These are phyloP conservation scores for Albatrellus ellisii DNA, from an alignment of 768 basidiomycete species.

Conservation along the genomic window DNA sequence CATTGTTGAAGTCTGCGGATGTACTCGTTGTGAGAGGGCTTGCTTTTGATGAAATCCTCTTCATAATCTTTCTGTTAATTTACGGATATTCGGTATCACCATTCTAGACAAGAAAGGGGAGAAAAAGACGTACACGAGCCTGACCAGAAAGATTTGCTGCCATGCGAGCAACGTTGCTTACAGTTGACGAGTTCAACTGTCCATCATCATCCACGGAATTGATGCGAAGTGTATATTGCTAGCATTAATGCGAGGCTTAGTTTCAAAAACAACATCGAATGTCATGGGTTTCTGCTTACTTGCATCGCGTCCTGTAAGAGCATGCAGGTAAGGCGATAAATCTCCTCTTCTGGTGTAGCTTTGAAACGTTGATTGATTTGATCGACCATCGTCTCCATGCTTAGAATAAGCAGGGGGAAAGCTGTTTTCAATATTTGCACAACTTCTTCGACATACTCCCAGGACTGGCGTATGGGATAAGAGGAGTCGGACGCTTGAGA, in stretches of 20 bases:
- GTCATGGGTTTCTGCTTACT: conserved; percentile 27
- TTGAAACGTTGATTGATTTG: conserved; percentile 88
- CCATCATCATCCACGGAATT: conserved; percentile 58
- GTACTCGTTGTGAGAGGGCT: conserved; percentile 76
- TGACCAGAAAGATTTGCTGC: conserved; percentile 41
- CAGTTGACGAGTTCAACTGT: conserved; percentile 38
- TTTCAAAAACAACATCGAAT: not conserved
- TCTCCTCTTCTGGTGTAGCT: conserved; percentile 80
- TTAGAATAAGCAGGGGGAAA: conserved; percentile 88
- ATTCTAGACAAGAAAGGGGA: conserved; percentile 1
- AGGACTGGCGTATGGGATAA: conserved; percentile 48
- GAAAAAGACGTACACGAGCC: conserved; percentile 35
- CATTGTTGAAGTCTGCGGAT: conserved; percentile 83
- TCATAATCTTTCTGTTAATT: conserved; percentile 68
- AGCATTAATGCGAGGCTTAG: not conserved
- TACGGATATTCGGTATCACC: conserved; percentile 3
- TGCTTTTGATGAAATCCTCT: conserved; percentile 74
- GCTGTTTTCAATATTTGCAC: conserved; percentile 89
- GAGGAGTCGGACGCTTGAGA: conserved; percentile 15
- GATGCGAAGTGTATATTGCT: conserved; percentile 65
- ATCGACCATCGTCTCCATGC: conserved; percentile 95
- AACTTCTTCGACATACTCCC: conserved; percentile 89
- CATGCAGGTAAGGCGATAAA: conserved; percentile 83
- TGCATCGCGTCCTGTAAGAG: conserved; percentile 78
- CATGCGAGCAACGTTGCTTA: conserved; percentile 46